A percentile compares a stretch with the other conserved stretches of the same genome.
phyloP scores from a whole-genome alignment of 164 flowering plant species.

The Tetrastigma voinierianum region DNA sequence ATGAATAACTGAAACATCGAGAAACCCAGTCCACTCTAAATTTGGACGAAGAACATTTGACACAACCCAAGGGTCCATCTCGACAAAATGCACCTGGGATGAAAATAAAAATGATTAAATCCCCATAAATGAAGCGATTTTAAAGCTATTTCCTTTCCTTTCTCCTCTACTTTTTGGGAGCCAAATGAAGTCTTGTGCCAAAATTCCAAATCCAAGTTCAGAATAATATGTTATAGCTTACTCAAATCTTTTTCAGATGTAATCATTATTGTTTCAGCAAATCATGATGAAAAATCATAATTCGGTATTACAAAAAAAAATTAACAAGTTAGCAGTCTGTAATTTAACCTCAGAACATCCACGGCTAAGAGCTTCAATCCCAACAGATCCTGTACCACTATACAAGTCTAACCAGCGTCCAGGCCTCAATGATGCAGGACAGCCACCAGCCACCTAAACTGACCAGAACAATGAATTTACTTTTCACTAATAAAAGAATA shows the following conservation, averaged over 20 bases:
- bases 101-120: no score
- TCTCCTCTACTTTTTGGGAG: no score
- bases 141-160: no score
- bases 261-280: no score
- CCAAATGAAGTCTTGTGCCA: no score
- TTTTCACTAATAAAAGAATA: neutral
- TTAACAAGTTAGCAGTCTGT: neutral
- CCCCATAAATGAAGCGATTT: no score
- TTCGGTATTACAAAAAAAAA: neutral
- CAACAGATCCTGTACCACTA: conserved; percentile 98
- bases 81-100: conserved; percentile 88
- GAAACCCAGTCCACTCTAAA: conserved; percentile 80
- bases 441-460: conserved; percentile 85
- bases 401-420: conserved; percentile 98
- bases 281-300: conserved; percentile 1
- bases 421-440: conserved; percentile 80
- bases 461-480: neutral
- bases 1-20: conserved; percentile 74
- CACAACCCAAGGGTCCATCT: conserved; percentile 99
- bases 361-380: conserved; percentile 96
- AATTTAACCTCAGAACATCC: conserved; percentile 87
- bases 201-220: no score
- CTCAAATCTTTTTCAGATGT: no score
- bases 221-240: no score
- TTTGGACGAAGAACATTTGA: conserved; percentile 85